A percentile compares a stretch with the other conserved stretches of the same genome.
These are phyloP conservation scores for Trichoderma sp. DNA, from an alignment of 2,329 filamentous ascomycete species.

Conservation along the genomic window DNA sequence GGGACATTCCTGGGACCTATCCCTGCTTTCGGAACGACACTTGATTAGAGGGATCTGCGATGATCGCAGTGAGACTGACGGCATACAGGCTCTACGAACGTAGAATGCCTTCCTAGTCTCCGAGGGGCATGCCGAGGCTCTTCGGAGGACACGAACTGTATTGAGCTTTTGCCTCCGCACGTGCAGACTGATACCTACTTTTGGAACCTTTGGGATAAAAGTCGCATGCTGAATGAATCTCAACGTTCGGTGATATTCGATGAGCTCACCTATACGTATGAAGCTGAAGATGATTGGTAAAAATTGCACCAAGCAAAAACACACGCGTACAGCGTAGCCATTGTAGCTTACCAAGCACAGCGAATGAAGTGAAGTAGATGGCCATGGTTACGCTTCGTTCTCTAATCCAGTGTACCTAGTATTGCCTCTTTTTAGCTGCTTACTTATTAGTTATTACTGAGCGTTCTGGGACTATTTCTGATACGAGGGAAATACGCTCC, in stretches of 20 bases:
- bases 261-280: neutral
- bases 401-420: neutral
- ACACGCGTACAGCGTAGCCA: neutral
- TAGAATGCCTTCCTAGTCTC: neutral
- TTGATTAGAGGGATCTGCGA: neutral
- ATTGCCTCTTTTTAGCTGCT: conserved; percentile 1
- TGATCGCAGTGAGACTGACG: neutral
- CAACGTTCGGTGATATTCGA: neutral
- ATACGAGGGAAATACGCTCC: neutral
- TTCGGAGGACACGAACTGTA: neutral
- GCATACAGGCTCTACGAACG: neutral
- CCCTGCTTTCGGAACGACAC: neutral
- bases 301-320: neutral
- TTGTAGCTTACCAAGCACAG: neutral
- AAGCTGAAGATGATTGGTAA: neutral
- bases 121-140: neutral
- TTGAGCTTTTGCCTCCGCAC: neutral
- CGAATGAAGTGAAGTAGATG: neutral
- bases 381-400: neutral
- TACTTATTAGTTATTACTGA: neutral
- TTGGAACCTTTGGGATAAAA: neutral
- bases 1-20: neutral
- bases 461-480: neutral
- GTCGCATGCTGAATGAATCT: neutral
- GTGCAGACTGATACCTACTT: neutral